Percentiles rank a stretch among this genome's conserved stretches.
Conservation (phyloP, 2,329 filamentous ascomycete genomes). For the Pseudopyrenochaeta lycopersici region DNA sequence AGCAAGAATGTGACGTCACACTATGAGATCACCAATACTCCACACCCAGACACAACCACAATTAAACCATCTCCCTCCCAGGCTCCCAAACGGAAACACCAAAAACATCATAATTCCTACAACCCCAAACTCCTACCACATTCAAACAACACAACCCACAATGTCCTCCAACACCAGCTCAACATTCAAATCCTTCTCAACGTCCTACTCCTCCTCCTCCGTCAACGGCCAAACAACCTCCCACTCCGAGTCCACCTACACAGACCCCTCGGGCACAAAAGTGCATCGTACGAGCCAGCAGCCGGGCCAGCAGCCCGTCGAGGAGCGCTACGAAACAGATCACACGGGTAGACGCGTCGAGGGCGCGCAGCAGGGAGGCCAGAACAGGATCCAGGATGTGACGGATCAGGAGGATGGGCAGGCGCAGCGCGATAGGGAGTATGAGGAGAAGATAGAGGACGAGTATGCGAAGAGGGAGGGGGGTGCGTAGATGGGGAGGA, state of each 20-base stretch:
- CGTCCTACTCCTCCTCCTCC: constrained; percentile 31
- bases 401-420: constrained; percentile 33
- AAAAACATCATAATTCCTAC: not conserved
- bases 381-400: constrained; percentile 42
- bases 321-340: constrained; percentile 39
- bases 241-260: constrained; percentile 31
- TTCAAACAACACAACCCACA: not conserved
- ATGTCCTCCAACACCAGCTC: constrained; percentile 12
- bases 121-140: not conserved
- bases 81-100: not conserved
- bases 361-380: constrained; percentile 3
- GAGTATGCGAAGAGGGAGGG: constrained; percentile 57
- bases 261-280: constrained; percentile 39
- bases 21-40: constrained; percentile 13
- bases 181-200: constrained; percentile 37
- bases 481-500: constrained; percentile 41
- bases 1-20: constrained; percentile 17
- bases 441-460: constrained; percentile 54
- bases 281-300: constrained; percentile 37
- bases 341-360: constrained; percentile 26
- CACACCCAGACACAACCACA: not conserved
- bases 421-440: constrained; percentile 43
- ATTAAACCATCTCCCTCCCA: not conserved
- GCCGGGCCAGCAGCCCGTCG: constrained; percentile 32
- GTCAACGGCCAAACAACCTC: constrained; percentile 42